Percentiles rank a stretch among this genome's conserved stretches.
Evolutionary conservation across 2,329 filamentous ascomycete genomes (phyloP).

Genomic region (Bipolaris victoriae): DNA sequence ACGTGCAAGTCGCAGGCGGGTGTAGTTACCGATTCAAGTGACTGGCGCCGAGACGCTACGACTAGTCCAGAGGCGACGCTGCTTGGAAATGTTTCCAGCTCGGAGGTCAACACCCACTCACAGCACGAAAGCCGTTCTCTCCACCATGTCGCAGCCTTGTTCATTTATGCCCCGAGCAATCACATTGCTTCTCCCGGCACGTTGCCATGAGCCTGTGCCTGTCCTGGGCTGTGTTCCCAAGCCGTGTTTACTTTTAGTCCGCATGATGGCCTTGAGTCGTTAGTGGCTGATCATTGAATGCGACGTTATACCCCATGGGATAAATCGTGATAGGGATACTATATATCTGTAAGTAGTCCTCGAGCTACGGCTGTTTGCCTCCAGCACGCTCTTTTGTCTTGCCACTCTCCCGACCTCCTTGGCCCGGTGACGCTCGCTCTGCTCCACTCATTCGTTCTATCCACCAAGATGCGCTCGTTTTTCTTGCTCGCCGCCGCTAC

Average conservation of each 20-base stretch:
- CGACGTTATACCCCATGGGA: not conserved
- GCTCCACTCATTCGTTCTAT: slow-evolving; percentile 44
- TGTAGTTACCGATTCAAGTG: slow-evolving; percentile 24
- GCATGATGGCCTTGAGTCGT: slow-evolving; percentile 5
- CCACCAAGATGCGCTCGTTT: slow-evolving; percentile 33
- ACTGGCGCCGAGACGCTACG: slow-evolving; percentile 29
- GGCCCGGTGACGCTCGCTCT: slow-evolving; percentile 7
- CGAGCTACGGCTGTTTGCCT: not conserved
- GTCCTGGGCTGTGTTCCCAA: slow-evolving; percentile 9
- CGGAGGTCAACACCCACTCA: slow-evolving; percentile 34
- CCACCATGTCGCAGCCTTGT: slow-evolving; percentile 11
- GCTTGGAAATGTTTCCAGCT: slow-evolving; percentile 18
- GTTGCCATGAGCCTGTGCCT: slow-evolving; percentile 15
- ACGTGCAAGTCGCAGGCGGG: slow-evolving; percentile 26
- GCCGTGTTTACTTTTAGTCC: not conserved
- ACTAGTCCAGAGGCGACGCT: slow-evolving; percentile 7
- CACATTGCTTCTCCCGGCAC: slow-evolving; percentile 28
- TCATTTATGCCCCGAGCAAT: slow-evolving; percentile 38
- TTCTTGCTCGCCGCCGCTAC: slow-evolving; percentile 33
- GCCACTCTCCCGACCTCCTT: not conserved
- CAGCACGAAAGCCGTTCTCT: slow-evolving; percentile 25
- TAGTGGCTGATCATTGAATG: slow-evolving; percentile 1
- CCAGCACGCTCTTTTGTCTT: not conserved
- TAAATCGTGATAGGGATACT: not conserved
- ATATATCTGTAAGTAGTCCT: slow-evolving; percentile 26